Base-by-base conservation (phyloP, 176 grass and related monocot genomes). In the Zea luxurians region DNA sequence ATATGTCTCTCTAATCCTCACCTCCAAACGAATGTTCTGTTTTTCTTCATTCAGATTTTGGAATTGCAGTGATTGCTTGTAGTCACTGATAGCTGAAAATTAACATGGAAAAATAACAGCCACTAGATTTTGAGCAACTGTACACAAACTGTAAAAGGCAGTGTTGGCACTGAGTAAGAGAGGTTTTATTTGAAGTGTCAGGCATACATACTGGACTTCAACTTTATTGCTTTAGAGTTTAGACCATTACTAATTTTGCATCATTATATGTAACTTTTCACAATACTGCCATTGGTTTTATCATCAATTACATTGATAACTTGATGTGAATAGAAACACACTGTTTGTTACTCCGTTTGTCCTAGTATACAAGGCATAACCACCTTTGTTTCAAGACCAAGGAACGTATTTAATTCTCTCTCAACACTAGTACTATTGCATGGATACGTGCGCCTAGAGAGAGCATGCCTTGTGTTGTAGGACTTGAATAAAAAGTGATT, bases 21-120 rank as follows among this genome's bases (percentile, higher is more conserved):
- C 92, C 96, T 98, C 96, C 69, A 98, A 48, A n/a, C 75, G 85
- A 57, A 98, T 94, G 44, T 98, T 98, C 61, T 92, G 87, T 70
- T 98, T 98, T 81, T 98, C 96, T 73, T 94, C 91, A 10, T 98
- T 98, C 49, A 98, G 53, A 86, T 94, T 94, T 80, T 98, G 96
- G 40, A 98, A 98, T 54, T 98, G 96, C 40, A 98, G 64, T 48
- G 96, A 94, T 60, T 94, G 96, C 44, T 79, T 98, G 72, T 94
- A 92, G 65, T 98, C 92, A 7, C 87, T 98, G 66, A 66, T 79
- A 73, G 96, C 96, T 98, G 88, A 44, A 82, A 83, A 7, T 43
- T 7, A 47, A 72, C 40, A 11, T 41, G 40, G 17, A 38, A 18
- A 7, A 79, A 80, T 5, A 11, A 15, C 5, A 63, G 2, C 20